phyloP scores from a whole-genome alignment of 495 filamentous ascomycete genomes.

The Aeminium ludgeri region DNA sequence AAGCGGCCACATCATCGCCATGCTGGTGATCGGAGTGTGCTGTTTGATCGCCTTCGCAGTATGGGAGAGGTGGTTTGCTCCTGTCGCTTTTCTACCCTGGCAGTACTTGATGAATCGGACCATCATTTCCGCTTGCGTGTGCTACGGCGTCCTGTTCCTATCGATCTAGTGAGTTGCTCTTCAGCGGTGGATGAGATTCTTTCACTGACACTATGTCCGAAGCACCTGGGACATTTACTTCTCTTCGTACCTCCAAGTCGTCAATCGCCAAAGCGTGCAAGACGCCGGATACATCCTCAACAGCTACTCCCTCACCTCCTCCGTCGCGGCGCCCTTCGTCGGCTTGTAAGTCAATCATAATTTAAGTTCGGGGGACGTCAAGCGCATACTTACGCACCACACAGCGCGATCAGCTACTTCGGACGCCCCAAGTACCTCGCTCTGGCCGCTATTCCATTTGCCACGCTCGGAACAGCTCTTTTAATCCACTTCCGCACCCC shows the following conservation, averaged over 20 bases:
- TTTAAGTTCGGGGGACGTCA: no score
- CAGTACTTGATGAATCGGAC: slow-evolving; percentile 46
- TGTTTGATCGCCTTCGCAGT: slow-evolving; percentile 40
- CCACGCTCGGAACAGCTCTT: background rate
- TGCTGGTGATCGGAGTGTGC: slow-evolving; percentile 40
- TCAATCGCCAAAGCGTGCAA: slow-evolving; percentile 31
- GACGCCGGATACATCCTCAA: slow-evolving; percentile 46
- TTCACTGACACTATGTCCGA: no score
- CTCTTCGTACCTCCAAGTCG: slow-evolving; percentile 2
- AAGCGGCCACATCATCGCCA: slow-evolving; percentile 36
- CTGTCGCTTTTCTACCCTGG: slow-evolving; percentile 42
- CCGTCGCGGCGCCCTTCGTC: background rate
- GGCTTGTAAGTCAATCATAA: background rate
- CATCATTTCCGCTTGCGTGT: slow-evolving; percentile 43
- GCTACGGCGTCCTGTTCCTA: slow-evolving; percentile 39
- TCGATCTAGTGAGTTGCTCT: slow-evolving; percentile 33
- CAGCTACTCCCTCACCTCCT: slow-evolving; percentile 54
- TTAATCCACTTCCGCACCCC: slow-evolving; percentile 1
- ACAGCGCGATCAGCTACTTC: no score
- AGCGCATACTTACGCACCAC: no score
- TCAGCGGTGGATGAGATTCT: no score
- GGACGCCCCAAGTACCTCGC: background rate
- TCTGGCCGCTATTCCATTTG: background rate
- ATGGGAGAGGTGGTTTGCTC: slow-evolving; percentile 41
- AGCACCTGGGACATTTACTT: slow-evolving; percentile 32